Evolutionary conservation across 257 asterid species (phyloP).

Genomic region (Solanum raphanifolium): DNA sequence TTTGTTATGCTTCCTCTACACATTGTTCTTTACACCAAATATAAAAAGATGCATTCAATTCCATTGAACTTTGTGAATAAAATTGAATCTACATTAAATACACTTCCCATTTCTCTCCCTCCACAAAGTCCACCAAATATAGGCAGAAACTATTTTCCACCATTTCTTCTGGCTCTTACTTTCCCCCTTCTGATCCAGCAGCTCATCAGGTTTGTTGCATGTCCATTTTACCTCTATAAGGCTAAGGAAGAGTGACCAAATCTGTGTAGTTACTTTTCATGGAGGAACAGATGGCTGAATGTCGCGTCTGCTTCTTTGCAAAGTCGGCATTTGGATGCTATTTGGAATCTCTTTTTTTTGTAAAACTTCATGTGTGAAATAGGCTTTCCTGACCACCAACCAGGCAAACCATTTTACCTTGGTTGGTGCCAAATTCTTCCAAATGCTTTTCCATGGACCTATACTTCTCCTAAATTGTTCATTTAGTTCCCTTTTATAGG

Average conservation of each 20-base stretch:
- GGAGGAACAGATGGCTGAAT: background rate
- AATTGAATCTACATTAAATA: background rate
- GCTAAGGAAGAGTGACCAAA: background rate
- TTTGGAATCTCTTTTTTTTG: background rate
- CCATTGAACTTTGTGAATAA: background rate
- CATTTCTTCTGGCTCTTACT: background rate
- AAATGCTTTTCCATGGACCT: background rate
- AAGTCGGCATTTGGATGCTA: background rate
- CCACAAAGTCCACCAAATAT: background rate
- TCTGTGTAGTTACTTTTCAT: background rate
- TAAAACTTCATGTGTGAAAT: background rate
- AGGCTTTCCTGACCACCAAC: background rate
- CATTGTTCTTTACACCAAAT: background rate
- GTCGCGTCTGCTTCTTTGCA: background rate
- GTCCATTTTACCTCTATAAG: background rate
- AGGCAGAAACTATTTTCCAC: background rate
- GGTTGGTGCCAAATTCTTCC: background rate
- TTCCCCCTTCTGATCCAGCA: background rate
- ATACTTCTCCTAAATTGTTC: background rate
- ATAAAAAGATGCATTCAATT: background rate
- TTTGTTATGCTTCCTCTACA: background rate
- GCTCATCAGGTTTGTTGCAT: background rate
- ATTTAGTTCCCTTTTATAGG: background rate
- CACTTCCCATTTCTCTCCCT: background rate
- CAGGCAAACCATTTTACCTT: background rate